Conservation (phyloP, 2,329 filamentous ascomycete genomes). For the Talaromyces albobiverticillius region DNA sequence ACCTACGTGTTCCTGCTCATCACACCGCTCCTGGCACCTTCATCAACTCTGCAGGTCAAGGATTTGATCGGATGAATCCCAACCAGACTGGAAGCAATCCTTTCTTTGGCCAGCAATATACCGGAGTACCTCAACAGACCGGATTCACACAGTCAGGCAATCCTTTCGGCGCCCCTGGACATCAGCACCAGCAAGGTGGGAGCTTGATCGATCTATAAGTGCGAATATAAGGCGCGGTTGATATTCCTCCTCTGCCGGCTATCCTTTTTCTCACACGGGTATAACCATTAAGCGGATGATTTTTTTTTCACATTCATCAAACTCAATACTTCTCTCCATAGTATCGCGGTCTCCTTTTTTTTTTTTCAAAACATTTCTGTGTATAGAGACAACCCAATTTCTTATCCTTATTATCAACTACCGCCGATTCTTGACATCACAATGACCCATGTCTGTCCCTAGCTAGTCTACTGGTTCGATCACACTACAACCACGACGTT, state of each 20-base stretch:
- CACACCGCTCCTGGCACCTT: conserved; percentile 96
- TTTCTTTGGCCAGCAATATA: conserved; percentile 81
- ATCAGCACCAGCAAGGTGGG: conserved; percentile 45
- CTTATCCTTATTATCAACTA: neutral
- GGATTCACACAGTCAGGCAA: conserved; percentile 47
- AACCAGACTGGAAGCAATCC: conserved; percentile 78
- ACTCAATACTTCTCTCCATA: neutral
- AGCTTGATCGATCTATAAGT: conserved; percentile 61
- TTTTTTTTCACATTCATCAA: neutral
- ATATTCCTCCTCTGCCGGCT: neutral
- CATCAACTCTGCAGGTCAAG: conserved; percentile 88
- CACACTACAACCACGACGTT: neutral
- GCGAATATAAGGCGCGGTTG: neutral
- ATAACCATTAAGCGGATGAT: neutral
- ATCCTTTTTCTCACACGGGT: neutral
- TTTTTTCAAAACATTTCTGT: neutral
- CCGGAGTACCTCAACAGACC: conserved; percentile 58
- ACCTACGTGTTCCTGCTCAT: conserved; percentile 90
- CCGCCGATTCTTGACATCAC: neutral
- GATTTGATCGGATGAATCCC: conserved; percentile 68
- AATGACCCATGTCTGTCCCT: neutral
- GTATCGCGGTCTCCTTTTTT: neutral
- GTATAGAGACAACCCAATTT: neutral
- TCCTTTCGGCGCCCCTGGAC: conserved; percentile 54
- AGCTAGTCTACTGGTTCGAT: neutral